Percentiles rank a stretch among this genome's conserved stretches.
phyloP scores from a whole-genome alignment of 129 eudicot species.

The Ambrosia artemisiifolia region DNA sequence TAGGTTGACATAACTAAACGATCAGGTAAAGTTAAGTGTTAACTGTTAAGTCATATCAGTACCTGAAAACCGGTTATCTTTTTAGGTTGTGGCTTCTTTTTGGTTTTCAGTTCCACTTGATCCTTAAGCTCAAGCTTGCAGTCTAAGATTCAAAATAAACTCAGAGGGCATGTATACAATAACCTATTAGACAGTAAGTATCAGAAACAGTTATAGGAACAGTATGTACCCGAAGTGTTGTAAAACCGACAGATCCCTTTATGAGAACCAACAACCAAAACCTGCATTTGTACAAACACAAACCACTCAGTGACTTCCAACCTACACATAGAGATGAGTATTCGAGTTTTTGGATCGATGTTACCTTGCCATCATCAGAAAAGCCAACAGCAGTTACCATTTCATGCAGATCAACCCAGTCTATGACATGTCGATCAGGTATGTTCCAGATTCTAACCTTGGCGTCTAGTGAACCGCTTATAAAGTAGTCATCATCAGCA shows the following conservation, averaged over 20 bases:
- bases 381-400: constrained; percentile 45
- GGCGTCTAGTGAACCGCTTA: constrained; percentile 46
- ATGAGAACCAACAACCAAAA: constrained; percentile 72
- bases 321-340: neutral
- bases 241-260: constrained; percentile 73
- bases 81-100: constrained; percentile 73
- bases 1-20: neutral
- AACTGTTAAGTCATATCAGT: neutral
- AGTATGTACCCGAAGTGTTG: constrained; percentile 50
- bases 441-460: constrained; percentile 51
- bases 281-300: constrained; percentile 43
- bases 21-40: neutral
- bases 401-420: constrained; percentile 42
- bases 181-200: neutral
- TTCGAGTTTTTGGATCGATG: neutral
- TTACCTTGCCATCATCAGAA: constrained; percentile 41
- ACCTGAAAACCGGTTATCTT: constrained; percentile 90
- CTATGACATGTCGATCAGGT: constrained; percentile 40
- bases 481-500: constrained; percentile 35
- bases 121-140: constrained; percentile 61
- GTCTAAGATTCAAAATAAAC: constrained; percentile 36
- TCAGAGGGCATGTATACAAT: neutral
- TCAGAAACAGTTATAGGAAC: constrained; percentile 1
- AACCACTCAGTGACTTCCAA: neutral
- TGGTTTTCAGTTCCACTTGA: constrained; percentile 46